Conservation (phyloP, 495 filamentous ascomycete genomes). For the Barbatosphaeria neglecta region DNA sequence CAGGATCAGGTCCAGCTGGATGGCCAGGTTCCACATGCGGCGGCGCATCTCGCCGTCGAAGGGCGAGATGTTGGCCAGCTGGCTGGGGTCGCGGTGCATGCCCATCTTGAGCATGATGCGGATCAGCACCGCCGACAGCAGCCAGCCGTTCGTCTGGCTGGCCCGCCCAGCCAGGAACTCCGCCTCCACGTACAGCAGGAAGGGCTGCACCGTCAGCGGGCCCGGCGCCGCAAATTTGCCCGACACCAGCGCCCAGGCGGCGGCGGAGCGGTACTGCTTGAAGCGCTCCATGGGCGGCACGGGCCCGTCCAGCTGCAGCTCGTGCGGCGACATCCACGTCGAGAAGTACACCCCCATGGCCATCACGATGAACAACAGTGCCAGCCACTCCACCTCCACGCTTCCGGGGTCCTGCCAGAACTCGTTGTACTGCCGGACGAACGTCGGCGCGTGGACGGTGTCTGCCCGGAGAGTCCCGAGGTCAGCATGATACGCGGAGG, state of each 20-base stretch:
- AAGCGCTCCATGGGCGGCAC: conserved; percentile 23
- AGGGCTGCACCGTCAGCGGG: conserved; percentile 33
- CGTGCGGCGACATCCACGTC: conserved; percentile 23
- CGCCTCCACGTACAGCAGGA: conserved; percentile 34
- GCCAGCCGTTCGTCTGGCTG: conserved; percentile 33
- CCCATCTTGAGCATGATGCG: conserved; percentile 45
- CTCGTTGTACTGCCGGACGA: conserved; percentile 32
- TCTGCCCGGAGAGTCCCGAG: too few species aligned
- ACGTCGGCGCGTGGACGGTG: conserved; percentile 32
- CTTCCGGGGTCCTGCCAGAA: conserved; percentile 32
- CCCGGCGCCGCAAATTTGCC: conserved; percentile 36
- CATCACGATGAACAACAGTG: conserved; percentile 30
- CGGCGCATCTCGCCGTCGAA: conserved; percentile 46
- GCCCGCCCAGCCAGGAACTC: conserved; percentile 33
- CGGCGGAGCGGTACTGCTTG: conserved; percentile 20
- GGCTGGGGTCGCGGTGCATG: conserved; percentile 41
- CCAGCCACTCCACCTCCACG: conserved; percentile 31
- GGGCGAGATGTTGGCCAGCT: conserved; percentile 35
- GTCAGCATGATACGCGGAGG: too few species aligned
- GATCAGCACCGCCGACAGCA: conserved; percentile 33
- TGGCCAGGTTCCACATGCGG: conserved; percentile 39
- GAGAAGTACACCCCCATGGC: conserved; percentile 27
- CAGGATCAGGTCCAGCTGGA: conserved; percentile 37
- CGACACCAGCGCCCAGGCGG: conserved; percentile 27
- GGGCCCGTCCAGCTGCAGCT: conserved; percentile 20